These are phyloP conservation scores for Coleophoma crateriformis DNA, from an alignment of 2,329 filamentous ascomycete genomes.

Conservation along the genomic window DNA sequence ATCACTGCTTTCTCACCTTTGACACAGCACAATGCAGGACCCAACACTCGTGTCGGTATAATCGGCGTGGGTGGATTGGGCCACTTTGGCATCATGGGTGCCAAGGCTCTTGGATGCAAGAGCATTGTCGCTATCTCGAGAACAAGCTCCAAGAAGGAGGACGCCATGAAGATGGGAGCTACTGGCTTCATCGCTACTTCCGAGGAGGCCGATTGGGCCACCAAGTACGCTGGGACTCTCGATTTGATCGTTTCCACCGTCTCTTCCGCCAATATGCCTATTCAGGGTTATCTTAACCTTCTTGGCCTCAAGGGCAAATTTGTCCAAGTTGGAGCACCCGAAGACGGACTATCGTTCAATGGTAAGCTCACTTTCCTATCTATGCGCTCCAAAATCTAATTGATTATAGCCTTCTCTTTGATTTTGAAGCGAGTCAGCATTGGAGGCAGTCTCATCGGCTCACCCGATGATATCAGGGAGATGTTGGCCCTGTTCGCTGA, in stretches of 20 bases:
- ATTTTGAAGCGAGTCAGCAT: background rate
- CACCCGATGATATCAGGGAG: conserved; percentile 47
- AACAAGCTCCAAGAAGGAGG: conserved; percentile 46
- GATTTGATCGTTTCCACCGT: conserved; percentile 54
- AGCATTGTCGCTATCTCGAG: conserved; percentile 57
- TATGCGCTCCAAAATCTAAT: background rate
- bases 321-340: conserved; percentile 49
- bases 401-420: background rate
- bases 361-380: background rate
- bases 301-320: conserved; percentile 51
- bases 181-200: conserved; percentile 41
- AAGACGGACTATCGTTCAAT: background rate
- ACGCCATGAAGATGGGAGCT: conserved; percentile 54
- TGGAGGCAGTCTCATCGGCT: conserved; percentile 45
- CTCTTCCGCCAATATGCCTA: conserved; percentile 49
- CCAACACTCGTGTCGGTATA: conserved; percentile 63
- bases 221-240: conserved; percentile 40
- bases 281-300: conserved; percentile 52
- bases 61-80: conserved; percentile 67
- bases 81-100: conserved; percentile 66
- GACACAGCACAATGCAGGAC: conserved; percentile 56
- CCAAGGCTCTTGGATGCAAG: conserved; percentile 62
- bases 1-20: conserved; percentile 67
- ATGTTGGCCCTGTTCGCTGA: conserved; percentile 53
- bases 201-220: conserved; percentile 50